A percentile compares a stretch with the other conserved stretches of the same genome.
Conservation (phyloP, 2,329 filamentous ascomycete species). For the Fusarium drepaniforme region DNA sequence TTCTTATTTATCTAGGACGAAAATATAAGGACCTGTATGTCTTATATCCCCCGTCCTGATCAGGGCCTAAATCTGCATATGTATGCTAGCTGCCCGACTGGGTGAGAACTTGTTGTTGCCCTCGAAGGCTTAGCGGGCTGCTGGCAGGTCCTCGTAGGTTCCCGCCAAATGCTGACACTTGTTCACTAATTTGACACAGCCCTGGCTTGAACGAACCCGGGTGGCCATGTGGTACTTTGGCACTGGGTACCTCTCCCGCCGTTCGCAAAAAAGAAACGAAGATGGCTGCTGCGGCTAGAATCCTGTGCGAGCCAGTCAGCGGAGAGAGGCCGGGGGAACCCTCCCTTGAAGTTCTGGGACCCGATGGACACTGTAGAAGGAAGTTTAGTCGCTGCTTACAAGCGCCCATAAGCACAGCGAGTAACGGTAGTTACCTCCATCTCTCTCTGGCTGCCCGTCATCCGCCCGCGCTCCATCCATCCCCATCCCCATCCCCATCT, state of each 20-base stretch:
- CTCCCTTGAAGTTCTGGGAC: neutral
- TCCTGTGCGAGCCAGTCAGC: neutral
- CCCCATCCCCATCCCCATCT: constrained; percentile 20
- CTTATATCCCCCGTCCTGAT: no score
- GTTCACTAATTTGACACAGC: constrained; percentile 37
- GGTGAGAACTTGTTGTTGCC: neutral
- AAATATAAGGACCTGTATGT: no score
- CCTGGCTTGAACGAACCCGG: neutral
- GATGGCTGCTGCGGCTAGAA: neutral
- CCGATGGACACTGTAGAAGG: neutral
- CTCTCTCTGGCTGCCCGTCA: neutral
- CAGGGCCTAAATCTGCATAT: constrained; percentile 1
- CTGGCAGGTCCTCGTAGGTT: neutral
- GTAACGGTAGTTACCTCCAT: neutral
- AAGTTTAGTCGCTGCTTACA: neutral
- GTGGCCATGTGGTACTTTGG: constrained; percentile 9
- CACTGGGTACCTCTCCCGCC: neutral
- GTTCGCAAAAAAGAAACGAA: neutral
- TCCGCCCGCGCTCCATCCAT: neutral
- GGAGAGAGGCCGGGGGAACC: neutral
- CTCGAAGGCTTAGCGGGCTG: neutral
- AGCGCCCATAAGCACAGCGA: neutral
- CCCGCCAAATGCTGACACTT: constrained; percentile 40
- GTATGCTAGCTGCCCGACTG: neutral
- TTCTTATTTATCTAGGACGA: no score